Base-by-base conservation (phyloP, 192 early-diverging fungal genomes). In the Rhizophagus sp. region DNA sequence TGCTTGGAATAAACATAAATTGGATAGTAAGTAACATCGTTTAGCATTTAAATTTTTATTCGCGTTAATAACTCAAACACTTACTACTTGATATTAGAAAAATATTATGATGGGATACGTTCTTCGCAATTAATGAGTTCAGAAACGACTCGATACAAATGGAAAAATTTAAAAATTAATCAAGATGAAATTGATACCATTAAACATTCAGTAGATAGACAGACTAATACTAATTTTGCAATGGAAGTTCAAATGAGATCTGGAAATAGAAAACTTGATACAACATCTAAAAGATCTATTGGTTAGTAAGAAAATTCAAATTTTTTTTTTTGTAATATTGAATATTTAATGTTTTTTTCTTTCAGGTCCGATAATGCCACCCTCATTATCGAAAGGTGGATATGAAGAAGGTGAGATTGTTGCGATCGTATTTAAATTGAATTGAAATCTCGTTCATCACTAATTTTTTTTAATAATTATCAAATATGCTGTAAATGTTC, bases 1-100 rank as follows among this genome's bases (percentile, higher is more conserved):
- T 24, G 87, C 88, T n/a, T 97, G 96, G 96, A 97, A 97, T 83
- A 82, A 88, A 52, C 91, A 86, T 47, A 87, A 89, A 62, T 81
- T 95, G 24, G 86, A 91, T 63, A 85, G 90, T 85, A 87, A 79
- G 4, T 62, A 34, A 52, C 22, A 19, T 77, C 8, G 10, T 50
- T 34, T 36, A 22, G 2, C 36, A 4, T 7, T 22, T 30, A 30
- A n/a, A 22, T n/a, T 50, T 22, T 63, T 79, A n/a, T 33, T 27
- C 10, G 33, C 19, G 61, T 5, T 36, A 50, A 4, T 65, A 67
- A 50, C 15, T 13, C 44, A 34, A 1, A 27, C n/a, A 1, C 27
- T 34, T 44, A 39, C 47, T 62, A 8, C 24, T 47, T 57, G 68
- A 30, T 61, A 39, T 25, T 81, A 91, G 89, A 88, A 50, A 90